Base-by-base conservation (phyloP, 2,329 filamentous ascomycete species). In the Alternaria triticina region DNA sequence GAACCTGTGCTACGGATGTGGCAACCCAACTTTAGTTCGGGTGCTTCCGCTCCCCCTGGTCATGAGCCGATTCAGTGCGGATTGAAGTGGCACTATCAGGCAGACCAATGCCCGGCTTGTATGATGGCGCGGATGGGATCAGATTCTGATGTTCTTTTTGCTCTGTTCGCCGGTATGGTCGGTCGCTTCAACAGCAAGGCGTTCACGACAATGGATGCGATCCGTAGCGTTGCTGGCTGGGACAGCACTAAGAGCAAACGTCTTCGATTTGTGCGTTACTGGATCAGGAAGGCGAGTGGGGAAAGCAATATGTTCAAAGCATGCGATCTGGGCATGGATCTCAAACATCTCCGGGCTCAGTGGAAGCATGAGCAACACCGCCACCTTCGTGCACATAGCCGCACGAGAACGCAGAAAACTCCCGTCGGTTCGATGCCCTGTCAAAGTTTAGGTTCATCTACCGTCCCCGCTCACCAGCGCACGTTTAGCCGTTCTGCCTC, bases 1-100 rank as follows among this genome's bases (percentile, higher is more conserved):
- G 77, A 79, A 57, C 72, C 75, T 8, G 73, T 76, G 7, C 57
- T 67, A 6, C 49, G 71, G 25, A 75, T 79, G 71, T 77, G 70
- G 62, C 64, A 65, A 9, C 22, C 49, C 0, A 59, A 71, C 9
- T 79, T 68, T 55, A 66, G 58, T 1, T 15, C 60, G 9, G 55
- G 57, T 12, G 54, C 43, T 3, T 67, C 67, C 44, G 57, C 70
- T 9, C 74, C 73, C 22, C 64, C 58, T 4, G 66, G 64, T 4
- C 67, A 65, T 11, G 36, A 51, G n/a, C 70, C 73, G 2, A 68
- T 77, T 20, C 8, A 59, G 2, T 23, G 59, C 5, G 65, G 63
- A 3, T 12, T 30, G 1, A 69, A 68, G 47, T 79, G 73, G 72
- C 13, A 9, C 2, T 73, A 68, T 20, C 72, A 77, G 36, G 6